Base-by-base conservation (phyloP, 2,329 filamentous ascomycete genomes). In the Paecilomyces variotii region DNA sequence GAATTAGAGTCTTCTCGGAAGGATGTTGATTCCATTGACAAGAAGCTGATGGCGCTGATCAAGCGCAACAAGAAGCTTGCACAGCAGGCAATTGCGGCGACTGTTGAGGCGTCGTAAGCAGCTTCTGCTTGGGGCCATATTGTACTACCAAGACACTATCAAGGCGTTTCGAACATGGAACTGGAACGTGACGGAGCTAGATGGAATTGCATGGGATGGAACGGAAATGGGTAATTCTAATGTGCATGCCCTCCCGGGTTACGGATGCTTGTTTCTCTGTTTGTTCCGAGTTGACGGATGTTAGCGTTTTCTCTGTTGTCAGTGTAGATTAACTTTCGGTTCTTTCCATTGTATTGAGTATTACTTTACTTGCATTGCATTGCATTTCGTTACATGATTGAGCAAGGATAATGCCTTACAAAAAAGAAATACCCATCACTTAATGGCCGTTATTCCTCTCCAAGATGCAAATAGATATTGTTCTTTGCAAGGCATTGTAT, bases 1-100 rank as follows among this genome's bases (percentile, higher is more conserved):
- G 88, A 93, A 72, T 86, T 91, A 75, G 87, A 91, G 63, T 78
- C 79, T 9, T 82, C 92, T 64, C 85, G 87, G 71, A 81, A 81
- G 64, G 87, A 93, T 60, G 86, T 91, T 65, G 80, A 79, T 57
- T 59, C 68, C 3, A 67, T 76, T 35, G 77, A 79, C 61, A 79
- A 79, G 65, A 75, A 77, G 60, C 67, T 76, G 28, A 63, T 63
- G 26, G 74, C 70, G 10, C 62, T 77, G 26, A 70, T 77, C 39
- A 76, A 76, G 53, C 68, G 75, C 10, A 77, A 77, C 64, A 76
- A 72, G 64, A 77, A 77, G 61, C 64, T 77, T 28, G 72, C 72
- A 54, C 74, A 76, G 57, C 74, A 76, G 61, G 75, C 75, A 6
- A 57, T 77, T 28, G 60, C 67, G 6, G 67, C 68, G 11, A 64